Percentiles rank a stretch among this genome's conserved stretches.
These are phyloP conservation scores for Entoloma clypeatum DNA, from an alignment of 1,284 basidiomycete species.

Conservation along the genomic window DNA sequence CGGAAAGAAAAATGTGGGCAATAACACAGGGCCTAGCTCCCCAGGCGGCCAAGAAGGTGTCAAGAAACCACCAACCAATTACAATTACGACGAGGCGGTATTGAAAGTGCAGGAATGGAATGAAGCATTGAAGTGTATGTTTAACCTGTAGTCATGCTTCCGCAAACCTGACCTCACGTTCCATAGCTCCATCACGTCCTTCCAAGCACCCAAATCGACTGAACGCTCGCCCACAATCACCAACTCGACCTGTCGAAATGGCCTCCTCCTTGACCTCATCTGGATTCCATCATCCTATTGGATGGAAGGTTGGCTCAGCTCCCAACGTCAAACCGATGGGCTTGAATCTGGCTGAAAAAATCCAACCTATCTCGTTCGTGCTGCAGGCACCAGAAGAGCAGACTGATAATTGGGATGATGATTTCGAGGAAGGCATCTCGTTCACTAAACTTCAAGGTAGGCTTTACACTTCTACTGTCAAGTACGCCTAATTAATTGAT, in stretches of 20 bases:
- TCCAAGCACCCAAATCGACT: constrained; percentile 56
- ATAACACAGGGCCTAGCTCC: constrained; percentile 32
- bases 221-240: constrained; percentile 38
- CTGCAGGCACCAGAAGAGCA: constrained; percentile 74
- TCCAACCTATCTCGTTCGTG: constrained; percentile 52
- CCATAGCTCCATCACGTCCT: constrained; percentile 53
- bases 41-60: constrained; percentile 32
- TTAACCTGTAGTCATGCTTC: constrained; percentile 1
- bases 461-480: constrained; percentile 9
- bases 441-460: constrained; percentile 78
- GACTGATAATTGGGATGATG: constrained; percentile 96
- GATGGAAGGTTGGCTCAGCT: constrained; percentile 33
- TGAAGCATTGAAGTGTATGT: constrained; percentile 86
- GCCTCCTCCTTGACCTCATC: constrained; percentile 28
- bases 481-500: constrained; percentile 4
- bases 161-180: constrained; percentile 11
- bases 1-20: constrained; percentile 29
- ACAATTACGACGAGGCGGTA: constrained; percentile 92
- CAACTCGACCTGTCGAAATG: constrained; percentile 30
- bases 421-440: constrained; percentile 93
- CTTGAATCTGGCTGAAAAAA: constrained; percentile 51
- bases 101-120: constrained; percentile 98
- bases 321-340: constrained; percentile 32
- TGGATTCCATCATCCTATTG: constrained; percentile 23
- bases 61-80: constrained; percentile 61